Conservation (phyloP, 1,139 yeast genomes). For the Kodamaea fungicola region DNA sequence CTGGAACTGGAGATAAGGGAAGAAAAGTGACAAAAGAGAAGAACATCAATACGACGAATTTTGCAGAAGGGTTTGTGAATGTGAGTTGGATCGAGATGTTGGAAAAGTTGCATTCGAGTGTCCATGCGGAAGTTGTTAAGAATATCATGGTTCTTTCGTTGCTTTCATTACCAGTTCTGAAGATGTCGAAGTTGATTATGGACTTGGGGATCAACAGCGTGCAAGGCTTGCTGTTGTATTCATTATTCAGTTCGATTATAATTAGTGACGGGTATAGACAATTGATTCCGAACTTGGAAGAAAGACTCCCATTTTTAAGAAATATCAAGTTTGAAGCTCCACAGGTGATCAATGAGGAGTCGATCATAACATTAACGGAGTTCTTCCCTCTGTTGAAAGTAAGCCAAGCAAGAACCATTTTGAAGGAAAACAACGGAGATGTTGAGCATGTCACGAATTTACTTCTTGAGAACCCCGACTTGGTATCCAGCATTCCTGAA, state of each 20-base stretch:
- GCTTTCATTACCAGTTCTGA: slow-evolving; percentile 45
- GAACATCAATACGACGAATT: slow-evolving; percentile 21
- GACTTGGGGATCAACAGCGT: slow-evolving; percentile 44
- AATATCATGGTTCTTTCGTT: slow-evolving; percentile 52
- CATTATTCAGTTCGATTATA: slow-evolving; percentile 53
- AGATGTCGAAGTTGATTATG: slow-evolving; percentile 38
- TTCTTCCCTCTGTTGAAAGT: slow-evolving; percentile 55
- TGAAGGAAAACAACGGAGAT: slow-evolving; percentile 46
- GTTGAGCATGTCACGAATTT: slow-evolving; percentile 59
- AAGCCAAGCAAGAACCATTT: slow-evolving; percentile 42
- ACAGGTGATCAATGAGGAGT: slow-evolving; percentile 21
- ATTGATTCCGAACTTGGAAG: slow-evolving; percentile 48
- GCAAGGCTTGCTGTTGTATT: slow-evolving; percentile 41
- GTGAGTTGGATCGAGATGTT: slow-evolving; percentile 54
- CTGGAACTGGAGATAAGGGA: slow-evolving; percentile 6
- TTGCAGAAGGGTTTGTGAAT: slow-evolving; percentile 54
- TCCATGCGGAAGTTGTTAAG: slow-evolving; percentile 43
- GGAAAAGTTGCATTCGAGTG: slow-evolving; percentile 56
- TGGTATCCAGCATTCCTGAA: slow-evolving; percentile 22
- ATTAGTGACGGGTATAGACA: slow-evolving; percentile 42
- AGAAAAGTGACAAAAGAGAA: slow-evolving; percentile 13
- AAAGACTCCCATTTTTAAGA: slow-evolving; percentile 41
- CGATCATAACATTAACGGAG: slow-evolving; percentile 43
- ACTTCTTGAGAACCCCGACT: slow-evolving; percentile 59
- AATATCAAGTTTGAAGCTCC: slow-evolving; percentile 11